Conservation (phyloP, 257 asterid species). For the Osmanthus fragrans region DNA sequence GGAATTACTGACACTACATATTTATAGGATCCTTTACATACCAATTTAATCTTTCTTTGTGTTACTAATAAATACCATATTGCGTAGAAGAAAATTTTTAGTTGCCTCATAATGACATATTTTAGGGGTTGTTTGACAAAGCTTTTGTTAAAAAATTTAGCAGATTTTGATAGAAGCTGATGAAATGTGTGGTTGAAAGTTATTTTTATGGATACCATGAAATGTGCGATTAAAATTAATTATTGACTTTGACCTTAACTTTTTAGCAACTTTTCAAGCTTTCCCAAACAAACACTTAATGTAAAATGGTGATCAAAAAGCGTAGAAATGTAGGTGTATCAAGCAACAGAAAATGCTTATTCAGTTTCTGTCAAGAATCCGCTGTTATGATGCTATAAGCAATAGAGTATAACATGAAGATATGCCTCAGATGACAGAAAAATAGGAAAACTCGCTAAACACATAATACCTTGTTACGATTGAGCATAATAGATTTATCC, state of each 20-base stretch:
- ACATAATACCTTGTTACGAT: constrained; percentile 78
- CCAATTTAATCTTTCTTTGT: background rate
- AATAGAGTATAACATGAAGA: background rate
- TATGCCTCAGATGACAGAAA: background rate
- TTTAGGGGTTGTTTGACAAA: background rate
- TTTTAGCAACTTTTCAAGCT: no score
- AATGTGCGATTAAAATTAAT: no score
- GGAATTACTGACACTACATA: background rate
- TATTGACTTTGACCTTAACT: no score
- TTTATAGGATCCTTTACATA: background rate
- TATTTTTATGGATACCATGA: no score
- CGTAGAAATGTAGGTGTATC: background rate
- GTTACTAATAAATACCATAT: background rate
- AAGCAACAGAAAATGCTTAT: background rate
- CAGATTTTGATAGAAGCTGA: no score
- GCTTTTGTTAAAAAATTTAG: no score
- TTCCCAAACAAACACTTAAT: no score
- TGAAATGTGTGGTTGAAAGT: no score
- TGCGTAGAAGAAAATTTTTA: background rate
- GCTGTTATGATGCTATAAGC: background rate
- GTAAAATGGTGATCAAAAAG: background rate
- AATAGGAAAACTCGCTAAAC: constrained; percentile 3
- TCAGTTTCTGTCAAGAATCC: background rate
- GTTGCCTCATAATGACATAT: background rate
- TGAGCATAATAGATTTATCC: constrained; percentile 92